Evolutionary conservation across 352 stramenopile species (phyloP), one percentile per base, ranked within the genome.

Genomic region (Pythium plurisporium): DNA sequence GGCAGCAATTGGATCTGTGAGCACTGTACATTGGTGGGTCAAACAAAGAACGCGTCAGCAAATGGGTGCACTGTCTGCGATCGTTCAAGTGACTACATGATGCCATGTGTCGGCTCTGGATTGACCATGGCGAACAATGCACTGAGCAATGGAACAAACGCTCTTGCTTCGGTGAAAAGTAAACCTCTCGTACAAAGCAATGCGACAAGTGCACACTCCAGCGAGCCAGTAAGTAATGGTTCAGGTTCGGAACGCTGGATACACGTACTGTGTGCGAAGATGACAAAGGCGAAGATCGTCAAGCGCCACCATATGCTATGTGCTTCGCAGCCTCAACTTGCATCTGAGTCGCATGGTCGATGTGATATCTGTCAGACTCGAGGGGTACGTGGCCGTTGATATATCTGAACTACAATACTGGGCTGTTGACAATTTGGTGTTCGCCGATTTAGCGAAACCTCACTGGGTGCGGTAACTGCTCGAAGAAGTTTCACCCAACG

Each of bases 1-100:
- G 55, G 69, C 60, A 91, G 77, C 57, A 92, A 91, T 31, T 95
- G 83, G 86, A 91, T 91, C 29, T 95, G 86, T 50, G 86, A 95
- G 47, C 70, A 73, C 0, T 95, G 86, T 58, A 89, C 65, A 3
- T 57, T 86, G 0, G 72, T 86, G 1, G 69, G 67, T 10, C 66
- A 73, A 5, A 29, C n/a, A 1, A 73, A 73, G 20, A 55, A 60
- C 2, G 72, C 70, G 7, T 67, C 70, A 3, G 46, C 56, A 5
- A 65, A 79, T 7, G 58, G 59, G 10, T 95, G 86, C 43, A 29
- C 85, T 36, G 64, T 91, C 0, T 95, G 86, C 43, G 73, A 85
- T 1, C 79, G 81, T 55, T 55, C 73, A 17, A 76, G 67, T 38
- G 86, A 89, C 45, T 94, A 94, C 43, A 73, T 95, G 58, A 90